Evolutionary conservation across 2,329 filamentous ascomycete species (phyloP), one percentile per base, ranked within the genome.

Genomic region (Phoma sp.): DNA sequence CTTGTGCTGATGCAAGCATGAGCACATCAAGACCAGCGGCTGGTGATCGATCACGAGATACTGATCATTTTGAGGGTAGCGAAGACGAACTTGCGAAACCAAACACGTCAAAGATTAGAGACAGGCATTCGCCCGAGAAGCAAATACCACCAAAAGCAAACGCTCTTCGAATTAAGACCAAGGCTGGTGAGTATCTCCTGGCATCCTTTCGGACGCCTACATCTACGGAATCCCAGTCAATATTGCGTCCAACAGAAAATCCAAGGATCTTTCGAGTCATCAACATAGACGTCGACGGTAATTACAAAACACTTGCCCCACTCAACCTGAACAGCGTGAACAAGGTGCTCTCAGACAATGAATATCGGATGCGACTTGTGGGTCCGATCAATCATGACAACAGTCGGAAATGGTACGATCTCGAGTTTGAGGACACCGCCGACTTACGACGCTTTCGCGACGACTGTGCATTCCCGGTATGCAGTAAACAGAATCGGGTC

Each of bases 31-130:
- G 10, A 9, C 1, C 11, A 11, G 10, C n/a, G 11, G 3, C n/a
- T 11, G n/a, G 14, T 14, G 9, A 27, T 43, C 1, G 14, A 8
- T 2, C 4, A 9, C 0, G 37, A 55, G 25, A 25, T 32, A n/a
- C 24, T 52, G 2, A 7, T 29, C 27, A 29, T 6, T 29, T 7
- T 29, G 45, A 47, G n/a, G 47, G 51, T 8, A 62, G 53, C 23
- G 52, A 58, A 10, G 65, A 69, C 38, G 64, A 68, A 35, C 52
- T 70, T 14, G 58, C 60, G 18, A 27, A 14, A 4, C 22, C 30
- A 10, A n/a, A 32, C 25, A 18, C 39, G 13, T 7, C 56, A 13
- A n/a, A 22, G 13, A 2, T n/a, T 4, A 37, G 33, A 10, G 40
- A 29, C 10, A 32, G 8, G 18, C 36, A 36, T 9, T 52, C 51